Evolutionary conservation across 2,329 filamentous ascomycete species (phyloP).

Genomic region (Aspergillus pseudonomiae): DNA sequence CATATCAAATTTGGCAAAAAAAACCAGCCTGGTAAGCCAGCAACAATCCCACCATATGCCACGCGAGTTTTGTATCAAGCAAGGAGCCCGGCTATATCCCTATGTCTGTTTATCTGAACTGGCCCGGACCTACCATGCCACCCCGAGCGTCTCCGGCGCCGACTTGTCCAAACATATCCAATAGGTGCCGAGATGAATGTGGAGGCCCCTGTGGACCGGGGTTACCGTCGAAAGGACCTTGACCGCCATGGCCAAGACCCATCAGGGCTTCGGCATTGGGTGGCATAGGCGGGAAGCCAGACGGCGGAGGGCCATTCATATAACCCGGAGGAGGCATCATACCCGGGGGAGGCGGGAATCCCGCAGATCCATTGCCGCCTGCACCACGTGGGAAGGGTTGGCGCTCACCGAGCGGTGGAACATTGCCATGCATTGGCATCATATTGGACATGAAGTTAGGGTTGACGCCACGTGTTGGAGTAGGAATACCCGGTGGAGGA

Average conservation of each 20-base stretch:
- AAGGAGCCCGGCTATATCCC: not conserved
- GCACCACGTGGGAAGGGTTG: constrained; percentile 42
- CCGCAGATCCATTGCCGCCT: constrained; percentile 29
- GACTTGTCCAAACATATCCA: constrained; percentile 49
- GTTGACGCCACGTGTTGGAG: constrained; percentile 40
- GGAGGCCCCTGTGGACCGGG: constrained; percentile 42
- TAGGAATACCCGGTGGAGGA: constrained; percentile 44
- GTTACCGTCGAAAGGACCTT: constrained; percentile 39
- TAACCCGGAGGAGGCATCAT: constrained; percentile 52
- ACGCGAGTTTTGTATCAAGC: not conserved
- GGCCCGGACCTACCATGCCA: constrained; percentile 41
- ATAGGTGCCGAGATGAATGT: constrained; percentile 42
- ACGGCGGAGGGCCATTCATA: constrained; percentile 45
- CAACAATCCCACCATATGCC: constrained; percentile 6
- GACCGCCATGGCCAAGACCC: constrained; percentile 38
- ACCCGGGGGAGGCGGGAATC: constrained; percentile 43
- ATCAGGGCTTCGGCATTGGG: constrained; percentile 43
- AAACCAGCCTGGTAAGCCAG: not conserved
- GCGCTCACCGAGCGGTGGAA: constrained; percentile 40
- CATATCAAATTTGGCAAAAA: constrained; percentile 7
- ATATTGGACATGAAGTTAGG: constrained; percentile 41
- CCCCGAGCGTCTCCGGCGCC: constrained; percentile 38
- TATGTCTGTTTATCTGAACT: constrained; percentile 33
- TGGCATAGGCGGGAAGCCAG: constrained; percentile 44
- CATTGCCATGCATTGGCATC: constrained; percentile 39